Evolutionary conservation across 805 yeast genomes (phyloP), one percentile per base, ranked within the genome.

Genomic region (Isabelozyma pseudorhagii): DNA sequence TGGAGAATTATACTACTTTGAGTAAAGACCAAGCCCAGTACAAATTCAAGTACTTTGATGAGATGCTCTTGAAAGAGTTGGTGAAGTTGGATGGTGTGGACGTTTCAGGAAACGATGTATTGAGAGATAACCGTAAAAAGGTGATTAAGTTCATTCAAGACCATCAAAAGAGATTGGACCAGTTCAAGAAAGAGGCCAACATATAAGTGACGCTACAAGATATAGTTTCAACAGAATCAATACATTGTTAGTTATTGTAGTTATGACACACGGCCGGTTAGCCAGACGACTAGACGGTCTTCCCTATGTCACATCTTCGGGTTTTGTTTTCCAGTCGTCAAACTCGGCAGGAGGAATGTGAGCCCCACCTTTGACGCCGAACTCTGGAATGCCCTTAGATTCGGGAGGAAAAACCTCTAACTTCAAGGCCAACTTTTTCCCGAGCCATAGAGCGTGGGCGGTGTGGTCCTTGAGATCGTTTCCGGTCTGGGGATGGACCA

Each of bases 11-110:
- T 54, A 54, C 59, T 44, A 29, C 47, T 2, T 64, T 67, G 59
- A 55, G 55, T 31, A 44, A 48, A 0, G 73, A 67, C 6, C 72
- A 74, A 43, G 61, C 66, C 36, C 64, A 66, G 50, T 85, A 81
- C 62, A 78, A 79, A 59, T 77, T 73, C 56, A 77, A 79, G 46
- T 87, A 75, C 61, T 82, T 74, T 62, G 85, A 83, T 57, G 96
- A 87, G 63, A 78, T 79, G 75, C 67, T 87, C 41, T 70, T 87
- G 63, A 85, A 86, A 61, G 75, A 84, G 53, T 65, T 87, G 55
- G 76, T 87, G 75, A 80, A 77, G 52, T 69, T 88, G 48, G 96
- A 88, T 58, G 83, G 80, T 3, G 72, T 88, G 36, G 87, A 84
- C 52, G 74, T 74, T 28, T 74, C 69, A 8, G 79, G 79, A 44